These are phyloP conservation scores for Cardamine chenopodiifolia DNA, from an alignment of 345 rosid genomes.

Conservation along the genomic window DNA sequence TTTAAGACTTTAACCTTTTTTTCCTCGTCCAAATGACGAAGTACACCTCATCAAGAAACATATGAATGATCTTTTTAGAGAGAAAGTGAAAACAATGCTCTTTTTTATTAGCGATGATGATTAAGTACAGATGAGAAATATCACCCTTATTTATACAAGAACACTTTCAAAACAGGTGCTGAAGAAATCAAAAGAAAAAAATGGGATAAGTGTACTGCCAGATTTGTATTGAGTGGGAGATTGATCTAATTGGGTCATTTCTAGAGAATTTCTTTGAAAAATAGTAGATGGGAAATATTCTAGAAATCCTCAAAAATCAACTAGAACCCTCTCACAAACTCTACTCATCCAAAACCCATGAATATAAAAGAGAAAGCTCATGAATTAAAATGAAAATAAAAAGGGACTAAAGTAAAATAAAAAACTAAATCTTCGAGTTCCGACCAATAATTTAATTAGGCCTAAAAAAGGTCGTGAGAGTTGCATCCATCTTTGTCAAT, in stretches of 20 bases:
- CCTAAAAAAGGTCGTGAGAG: neutral
- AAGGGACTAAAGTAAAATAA: neutral
- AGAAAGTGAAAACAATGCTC: neutral
- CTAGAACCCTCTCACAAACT: neutral
- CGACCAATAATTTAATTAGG: neutral
- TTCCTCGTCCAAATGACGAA: no score
- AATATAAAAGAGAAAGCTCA: neutral
- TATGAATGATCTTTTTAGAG: neutral
- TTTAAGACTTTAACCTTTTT: no score
- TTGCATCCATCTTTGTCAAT: neutral
- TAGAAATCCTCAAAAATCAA: neutral
- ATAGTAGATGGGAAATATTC: neutral
- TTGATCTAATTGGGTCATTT: neutral
- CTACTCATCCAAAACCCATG: neutral
- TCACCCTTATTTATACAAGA: neutral
- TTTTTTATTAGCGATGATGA: neutral
- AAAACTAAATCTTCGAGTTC: neutral
- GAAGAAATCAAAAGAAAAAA: neutral
- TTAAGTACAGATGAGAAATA: neutral
- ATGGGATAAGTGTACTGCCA: neutral
- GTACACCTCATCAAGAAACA: neutral
- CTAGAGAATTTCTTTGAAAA: neutral
- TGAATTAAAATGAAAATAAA: neutral
- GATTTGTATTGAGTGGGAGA: neutral
- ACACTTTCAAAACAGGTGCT: neutral